Base-by-base conservation (phyloP, 768 basidiomycete genomes). In the Tulasnella sp. region DNA sequence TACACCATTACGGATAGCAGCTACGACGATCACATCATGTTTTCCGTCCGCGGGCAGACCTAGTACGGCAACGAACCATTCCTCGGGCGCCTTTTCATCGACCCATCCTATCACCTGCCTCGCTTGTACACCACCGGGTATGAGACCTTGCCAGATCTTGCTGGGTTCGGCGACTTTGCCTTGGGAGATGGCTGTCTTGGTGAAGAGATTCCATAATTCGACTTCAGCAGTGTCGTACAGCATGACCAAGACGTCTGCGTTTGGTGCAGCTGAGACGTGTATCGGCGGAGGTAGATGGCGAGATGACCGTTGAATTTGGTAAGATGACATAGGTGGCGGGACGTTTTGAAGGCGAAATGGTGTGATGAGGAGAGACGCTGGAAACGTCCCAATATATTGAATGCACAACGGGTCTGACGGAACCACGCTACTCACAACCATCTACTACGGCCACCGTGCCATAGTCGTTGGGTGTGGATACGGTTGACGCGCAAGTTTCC, bases 261-360 rank as follows among this genome's bases (percentile, higher is more conserved):
- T 65, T 1, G 76, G 60, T 0, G 85, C 82, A 60, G 92, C 83
- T 3, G 83, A 73, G 3, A 81, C 72, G 68, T 94, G 83, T 8
- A 84, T 68, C 0, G 93, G 89, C 0, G 78, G 67, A 7, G 29
- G 47, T 17, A 58, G 58, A 10, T 26, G 64, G 48, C 9, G 62
- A 43, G 11, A 68, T 50, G 55, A 71, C 19, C 58, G 58, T 68
- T 72, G 48, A 52, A 81, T 72, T 42, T 71, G 71, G 64, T 78
- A 76, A 1, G 90, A 85, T 1, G 84, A 88, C 91, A 96, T 94
- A 0, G 96, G 96, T n/a, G 96, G 96, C n/a, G 95, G 96, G 3
- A 95, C 80, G 68, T 96, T 97, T 72, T 95, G 89, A 0, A 82
- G 80, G 42, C 93, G 80, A 78, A 98, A 98, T 15, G 96, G 88